These are phyloP conservation scores for Citrullus mucosospermus DNA, from an alignment of 306 rosid species.

Conservation along the genomic window DNA sequence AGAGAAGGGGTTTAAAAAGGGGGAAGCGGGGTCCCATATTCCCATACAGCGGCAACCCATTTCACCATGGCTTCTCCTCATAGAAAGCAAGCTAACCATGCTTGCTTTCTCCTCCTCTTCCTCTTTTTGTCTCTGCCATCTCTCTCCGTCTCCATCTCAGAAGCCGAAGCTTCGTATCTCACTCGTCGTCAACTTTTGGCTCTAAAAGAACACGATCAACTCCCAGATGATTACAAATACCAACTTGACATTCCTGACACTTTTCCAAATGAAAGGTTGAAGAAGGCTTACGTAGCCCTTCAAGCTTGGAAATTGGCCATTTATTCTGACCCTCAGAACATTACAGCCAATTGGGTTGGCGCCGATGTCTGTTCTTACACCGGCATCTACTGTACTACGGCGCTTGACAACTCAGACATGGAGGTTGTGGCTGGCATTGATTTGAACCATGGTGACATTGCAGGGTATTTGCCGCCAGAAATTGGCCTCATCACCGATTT, in stretches of 20 bases:
- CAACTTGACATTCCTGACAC: neutral
- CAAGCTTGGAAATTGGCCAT: neutral
- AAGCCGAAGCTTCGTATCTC: neutral
- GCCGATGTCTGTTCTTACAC: constrained; percentile 2
- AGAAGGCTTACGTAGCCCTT: neutral
- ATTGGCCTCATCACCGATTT: neutral
- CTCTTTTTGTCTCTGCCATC: neutral
- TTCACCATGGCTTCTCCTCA: neutral
- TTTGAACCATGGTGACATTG: constrained; percentile 8
- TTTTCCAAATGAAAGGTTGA: neutral
- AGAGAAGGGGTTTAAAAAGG: no score
- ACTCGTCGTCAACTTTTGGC: neutral
- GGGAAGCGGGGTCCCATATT: no score
- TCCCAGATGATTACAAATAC: neutral
- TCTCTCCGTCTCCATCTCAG: neutral
- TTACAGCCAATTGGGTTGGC: neutral
- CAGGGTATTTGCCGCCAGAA: constrained; percentile 1
- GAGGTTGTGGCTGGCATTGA: constrained; percentile 9
- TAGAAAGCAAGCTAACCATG: neutral
- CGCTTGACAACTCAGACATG: neutral
- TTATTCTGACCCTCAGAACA: neutral
- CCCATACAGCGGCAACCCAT: no score
- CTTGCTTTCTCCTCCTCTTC: constrained; percentile 3
- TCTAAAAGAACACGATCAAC: neutral
- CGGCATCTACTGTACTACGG: neutral